A percentile compares a stretch with the other conserved stretches of the same genome.
Evolutionary conservation across 164 flowering plant genomes (phyloP).

Genomic region (Piper betle): DNA sequence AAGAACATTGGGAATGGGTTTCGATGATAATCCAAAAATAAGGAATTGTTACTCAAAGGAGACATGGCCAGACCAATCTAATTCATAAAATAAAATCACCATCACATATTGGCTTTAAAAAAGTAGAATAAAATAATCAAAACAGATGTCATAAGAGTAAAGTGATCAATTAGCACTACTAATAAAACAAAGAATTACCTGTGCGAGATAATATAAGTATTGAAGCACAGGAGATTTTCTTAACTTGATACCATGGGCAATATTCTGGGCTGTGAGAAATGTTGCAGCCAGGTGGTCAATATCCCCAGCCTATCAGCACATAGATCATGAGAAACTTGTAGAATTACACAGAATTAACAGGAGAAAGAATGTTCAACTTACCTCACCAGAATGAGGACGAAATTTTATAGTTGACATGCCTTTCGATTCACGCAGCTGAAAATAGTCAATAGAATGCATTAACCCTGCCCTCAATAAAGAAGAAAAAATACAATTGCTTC

Average conservation of each 20-base stretch:
- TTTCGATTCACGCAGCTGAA: constrained; percentile 86
- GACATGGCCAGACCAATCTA: constrained; percentile 98
- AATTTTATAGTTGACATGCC: constrained; percentile 93
- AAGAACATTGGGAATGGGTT: constrained; percentile 89
- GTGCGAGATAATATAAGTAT: constrained; percentile 84
- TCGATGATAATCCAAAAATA: constrained; percentile 80
- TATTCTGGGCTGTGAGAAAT: constrained; percentile 74
- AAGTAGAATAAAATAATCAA: background rate
- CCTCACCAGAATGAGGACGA: constrained; percentile 99
- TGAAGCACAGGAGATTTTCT: constrained; percentile 97
- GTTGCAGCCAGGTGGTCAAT: constrained; percentile 97
- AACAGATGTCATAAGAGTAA: background rate
- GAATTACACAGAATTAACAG: background rate
- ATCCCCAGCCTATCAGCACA: constrained; percentile 75
- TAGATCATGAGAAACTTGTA: background rate
- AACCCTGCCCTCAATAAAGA: too few relatives aligned
- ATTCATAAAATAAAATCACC: constrained; percentile 4
- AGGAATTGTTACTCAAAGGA: constrained; percentile 93
- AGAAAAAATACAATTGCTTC: too few relatives aligned
- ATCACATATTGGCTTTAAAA: background rate
- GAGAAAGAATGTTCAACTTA: constrained; percentile 10
- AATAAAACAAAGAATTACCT: constrained; percentile 25
- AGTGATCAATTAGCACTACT: background rate
- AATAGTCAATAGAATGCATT: background rate
- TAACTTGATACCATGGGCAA: constrained; percentile 93